phyloP scores from a whole-genome alignment of 2,329 filamentous ascomycete genomes.

The Venturia nashicola region DNA sequence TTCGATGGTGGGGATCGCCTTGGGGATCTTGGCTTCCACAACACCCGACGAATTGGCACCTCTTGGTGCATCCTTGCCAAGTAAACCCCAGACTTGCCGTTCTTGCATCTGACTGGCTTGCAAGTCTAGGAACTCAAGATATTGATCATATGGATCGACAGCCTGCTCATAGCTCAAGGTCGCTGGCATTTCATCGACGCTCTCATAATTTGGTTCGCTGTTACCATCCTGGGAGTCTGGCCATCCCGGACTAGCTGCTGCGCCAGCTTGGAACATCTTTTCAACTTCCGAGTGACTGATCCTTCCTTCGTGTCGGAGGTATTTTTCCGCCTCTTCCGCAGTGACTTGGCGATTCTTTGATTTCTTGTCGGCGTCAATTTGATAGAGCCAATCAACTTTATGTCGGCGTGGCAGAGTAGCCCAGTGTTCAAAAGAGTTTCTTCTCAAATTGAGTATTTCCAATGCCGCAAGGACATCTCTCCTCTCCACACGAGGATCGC shows the following conservation, averaged over 20 bases:
- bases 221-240: not conserved
- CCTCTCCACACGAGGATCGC: constrained; percentile 24
- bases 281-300: not conserved
- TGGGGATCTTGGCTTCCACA: constrained; percentile 13
- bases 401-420: constrained; percentile 36
- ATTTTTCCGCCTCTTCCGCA: constrained; percentile 13
- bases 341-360: constrained; percentile 10
- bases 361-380: not conserved
- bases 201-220: not conserved
- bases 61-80: constrained; percentile 21
- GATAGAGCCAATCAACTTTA: constrained; percentile 11
- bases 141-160: constrained; percentile 24
- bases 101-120: constrained; percentile 33
- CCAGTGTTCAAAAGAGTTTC: constrained; percentile 38
- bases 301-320: constrained; percentile 13
- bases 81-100: constrained; percentile 28
- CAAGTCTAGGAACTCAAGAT: constrained; percentile 37
- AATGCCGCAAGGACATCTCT: constrained; percentile 44
- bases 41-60: constrained; percentile 14
- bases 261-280: not conserved
- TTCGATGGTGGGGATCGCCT: constrained; percentile 20
- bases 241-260: not conserved
- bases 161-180: constrained; percentile 1
- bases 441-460: constrained; percentile 39
- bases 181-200: not conserved